These are phyloP conservation scores for Spathaspora gorwiae DNA, from an alignment of 805 yeast species.

Conservation along the genomic window DNA sequence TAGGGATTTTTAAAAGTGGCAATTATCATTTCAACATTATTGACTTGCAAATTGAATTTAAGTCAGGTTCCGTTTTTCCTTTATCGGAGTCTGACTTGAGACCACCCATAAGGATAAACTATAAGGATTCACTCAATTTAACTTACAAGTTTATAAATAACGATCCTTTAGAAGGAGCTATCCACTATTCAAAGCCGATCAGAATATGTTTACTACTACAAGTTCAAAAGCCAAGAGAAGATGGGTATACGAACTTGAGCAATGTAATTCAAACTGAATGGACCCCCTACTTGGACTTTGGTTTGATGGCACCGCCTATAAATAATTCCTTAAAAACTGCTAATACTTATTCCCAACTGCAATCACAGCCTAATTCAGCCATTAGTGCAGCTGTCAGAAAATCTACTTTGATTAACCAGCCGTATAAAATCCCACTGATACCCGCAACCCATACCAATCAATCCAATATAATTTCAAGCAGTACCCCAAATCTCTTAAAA, in stretches of 20 bases:
- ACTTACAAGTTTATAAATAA: constrained; percentile 31
- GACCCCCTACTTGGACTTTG: constrained; percentile 38
- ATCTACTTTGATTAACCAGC: constrained; percentile 18
- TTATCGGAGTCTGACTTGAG: constrained; percentile 6
- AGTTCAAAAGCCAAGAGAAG: constrained; percentile 13
- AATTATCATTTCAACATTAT: constrained; percentile 20
- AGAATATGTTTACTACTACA: constrained; percentile 22
- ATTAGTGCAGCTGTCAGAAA: constrained; percentile 12
- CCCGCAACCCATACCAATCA: not conserved
- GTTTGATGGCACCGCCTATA: constrained; percentile 34
- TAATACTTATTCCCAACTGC: constrained; percentile 15
- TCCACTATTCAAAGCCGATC: constrained; percentile 21
- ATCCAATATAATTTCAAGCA: not conserved
- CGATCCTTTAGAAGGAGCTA: constrained; percentile 13
- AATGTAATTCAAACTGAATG: constrained; percentile 31
- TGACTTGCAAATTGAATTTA: constrained; percentile 20
- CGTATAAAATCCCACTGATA: constrained; percentile 9
- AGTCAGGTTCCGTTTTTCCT: constrained; percentile 27
- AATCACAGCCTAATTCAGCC: constrained; percentile 16
- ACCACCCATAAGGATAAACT: constrained; percentile 11
- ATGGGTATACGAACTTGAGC: constrained; percentile 15
- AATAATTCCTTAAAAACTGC: constrained; percentile 32
- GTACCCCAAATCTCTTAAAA: constrained; percentile 1
- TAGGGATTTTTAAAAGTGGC: constrained; percentile 8
- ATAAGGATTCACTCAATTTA: constrained; percentile 29